Conservation (phyloP, 352 stramenopile genomes). For the Globisporangium yorkense region DNA sequence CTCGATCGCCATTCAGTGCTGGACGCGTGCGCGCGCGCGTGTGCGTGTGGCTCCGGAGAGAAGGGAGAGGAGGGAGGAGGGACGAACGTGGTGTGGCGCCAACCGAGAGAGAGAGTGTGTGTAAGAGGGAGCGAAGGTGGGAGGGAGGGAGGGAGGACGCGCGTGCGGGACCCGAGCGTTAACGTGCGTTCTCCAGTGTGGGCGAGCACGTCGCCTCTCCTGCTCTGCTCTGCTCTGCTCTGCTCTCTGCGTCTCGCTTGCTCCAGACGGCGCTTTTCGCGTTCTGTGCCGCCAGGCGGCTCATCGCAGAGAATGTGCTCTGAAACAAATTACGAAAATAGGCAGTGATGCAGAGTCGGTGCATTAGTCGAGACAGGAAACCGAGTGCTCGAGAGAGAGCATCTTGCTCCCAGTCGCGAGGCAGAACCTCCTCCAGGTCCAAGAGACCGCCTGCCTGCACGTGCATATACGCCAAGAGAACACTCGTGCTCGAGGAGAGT, state of each 20-base stretch:
- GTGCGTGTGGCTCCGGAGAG: slow-evolving; percentile 1
- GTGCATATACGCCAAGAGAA: too few relatives aligned
- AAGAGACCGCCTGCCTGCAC: too few relatives aligned
- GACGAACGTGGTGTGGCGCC: not conserved
- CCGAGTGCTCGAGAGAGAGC: too few relatives aligned
- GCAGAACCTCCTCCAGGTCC: too few relatives aligned
- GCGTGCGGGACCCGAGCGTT: too few relatives aligned
- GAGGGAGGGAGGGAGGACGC: not conserved
- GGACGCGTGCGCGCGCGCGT: not conserved
- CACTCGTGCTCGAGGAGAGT: too few relatives aligned
- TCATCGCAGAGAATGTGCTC: not conserved
- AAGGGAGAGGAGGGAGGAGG: not conserved
- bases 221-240: not conserved
- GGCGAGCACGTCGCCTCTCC: not conserved
- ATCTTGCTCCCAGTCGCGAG: too few relatives aligned
- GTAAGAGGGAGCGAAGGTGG: too few relatives aligned
- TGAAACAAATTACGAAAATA: too few relatives aligned
- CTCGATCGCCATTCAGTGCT: slow-evolving; percentile 14
- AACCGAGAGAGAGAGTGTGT: not conserved
- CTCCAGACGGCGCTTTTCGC: not conserved
- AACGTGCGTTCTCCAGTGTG: too few relatives aligned
- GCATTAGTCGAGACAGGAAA: too few relatives aligned
- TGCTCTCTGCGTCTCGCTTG: not conserved
- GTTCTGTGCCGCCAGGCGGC: not conserved
- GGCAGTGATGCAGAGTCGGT: too few relatives aligned